A percentile compares a stretch with the other conserved stretches of the same genome.
Evolutionary conservation across 192 early-diverging fungal genomes (phyloP).

Genomic region (Lunasporangiospora selenospora): DNA sequence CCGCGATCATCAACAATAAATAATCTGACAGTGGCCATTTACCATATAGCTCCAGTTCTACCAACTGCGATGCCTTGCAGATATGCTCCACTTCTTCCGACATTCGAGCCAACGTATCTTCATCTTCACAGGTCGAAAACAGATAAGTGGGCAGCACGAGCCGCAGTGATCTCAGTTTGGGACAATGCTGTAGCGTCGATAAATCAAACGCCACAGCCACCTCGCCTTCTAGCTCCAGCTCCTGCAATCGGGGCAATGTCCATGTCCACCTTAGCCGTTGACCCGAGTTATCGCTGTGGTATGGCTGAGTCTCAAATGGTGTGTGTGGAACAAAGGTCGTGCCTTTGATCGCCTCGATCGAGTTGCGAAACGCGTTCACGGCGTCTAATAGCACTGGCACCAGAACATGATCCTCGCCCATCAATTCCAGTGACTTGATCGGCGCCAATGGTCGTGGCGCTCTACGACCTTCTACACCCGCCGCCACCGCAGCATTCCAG

Average conservation of each 20-base stretch:
- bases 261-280: slow-evolving; percentile 22
- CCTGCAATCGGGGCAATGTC: slow-evolving; percentile 8
- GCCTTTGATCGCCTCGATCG: slow-evolving; percentile 23
- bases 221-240: slow-evolving; percentile 39
- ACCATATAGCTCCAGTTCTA: slow-evolving; percentile 28
- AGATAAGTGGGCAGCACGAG: slow-evolving; percentile 29
- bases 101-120: slow-evolving; percentile 12
- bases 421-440: slow-evolving; percentile 30
- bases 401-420: slow-evolving; percentile 24
- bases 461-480: too few relatives aligned
- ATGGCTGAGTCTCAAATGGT: too few relatives aligned
- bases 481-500: too few relatives aligned
- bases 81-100: slow-evolving; percentile 12
- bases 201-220: slow-evolving; percentile 27
- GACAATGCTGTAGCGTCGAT: slow-evolving; percentile 16
- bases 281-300: slow-evolving; percentile 2
- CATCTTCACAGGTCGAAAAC: slow-evolving; percentile 38
- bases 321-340: neutral
- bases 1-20: slow-evolving; percentile 11
- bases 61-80: slow-evolving; percentile 16
- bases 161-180: slow-evolving; percentile 6
- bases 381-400: slow-evolving; percentile 30
- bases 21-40: slow-evolving; percentile 41
- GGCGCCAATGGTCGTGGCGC: too few relatives aligned
- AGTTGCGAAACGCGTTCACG: slow-evolving; percentile 30